Base-by-base conservation (phyloP, 2,329 filamentous ascomycete species). In the Proliferodiscus dingleyae region DNA sequence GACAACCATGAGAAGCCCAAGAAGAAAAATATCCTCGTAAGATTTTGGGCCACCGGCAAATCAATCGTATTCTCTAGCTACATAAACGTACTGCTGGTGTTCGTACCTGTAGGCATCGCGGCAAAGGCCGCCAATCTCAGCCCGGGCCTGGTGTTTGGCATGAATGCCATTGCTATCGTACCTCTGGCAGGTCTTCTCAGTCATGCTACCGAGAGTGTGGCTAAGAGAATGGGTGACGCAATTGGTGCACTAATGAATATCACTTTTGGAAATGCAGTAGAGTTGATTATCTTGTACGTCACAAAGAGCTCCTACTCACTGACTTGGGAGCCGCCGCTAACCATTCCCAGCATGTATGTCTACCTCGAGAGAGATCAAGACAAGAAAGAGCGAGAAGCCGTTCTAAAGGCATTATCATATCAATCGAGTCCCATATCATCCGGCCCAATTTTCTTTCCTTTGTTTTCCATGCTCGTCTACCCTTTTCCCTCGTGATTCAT, bases 201-300 rank as follows among this genome's bases (percentile, higher is more conserved):
- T 57, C 81, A 81, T 66, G 85, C 85, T 28, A 89, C 85, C 13
- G 85, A 89, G 67, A 84, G 80, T 46, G 85, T 89, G 47, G 84
- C 85, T 38, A 75, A 75, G 53, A 79, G 80, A 56, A 74, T 89
- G 66, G 85, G 85, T 42, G 85, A 89, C 61, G 83, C 83, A 3
- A 69, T 87, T 37, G 84, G 84, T 45, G 84, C 85, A 26, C 66
- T 89, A 57, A 75, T 88, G 62, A 89, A 88, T 59, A 81, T 88
- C 49, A 87, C 84, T 7, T 87, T 88, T 68, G 84, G 85, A 55
- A 89, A 89, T 63, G 83, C 85, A 18, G 85, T 89, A 19, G 85
- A 89, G 65, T 67, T 89, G 61, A 89, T 89, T 61, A 87, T 89
- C 53, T 89, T 87, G 72, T 77, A 64, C 63, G 71, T 61, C 32